Evolutionary conservation across 805 yeast species (phyloP).

Genomic region (Candida corydali): DNA sequence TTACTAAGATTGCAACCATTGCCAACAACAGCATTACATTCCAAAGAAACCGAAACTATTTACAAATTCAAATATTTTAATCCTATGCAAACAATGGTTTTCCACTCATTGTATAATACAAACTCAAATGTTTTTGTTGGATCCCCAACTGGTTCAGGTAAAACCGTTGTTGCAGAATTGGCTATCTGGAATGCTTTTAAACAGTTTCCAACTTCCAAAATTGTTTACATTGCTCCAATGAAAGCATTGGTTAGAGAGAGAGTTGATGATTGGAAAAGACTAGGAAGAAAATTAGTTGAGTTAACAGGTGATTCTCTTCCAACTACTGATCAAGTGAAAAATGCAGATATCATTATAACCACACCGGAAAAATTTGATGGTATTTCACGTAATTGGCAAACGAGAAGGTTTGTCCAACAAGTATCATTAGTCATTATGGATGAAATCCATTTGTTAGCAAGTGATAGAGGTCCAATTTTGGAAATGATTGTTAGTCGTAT

Average conservation of each 20-base stretch:
- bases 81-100: conserved; percentile 98
- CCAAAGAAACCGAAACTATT: conserved; percentile 60
- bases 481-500: conserved; percentile 88
- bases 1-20: conserved; percentile 78
- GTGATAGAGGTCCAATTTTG: conserved; percentile 82
- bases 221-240: conserved; percentile 88
- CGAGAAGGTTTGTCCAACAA: conserved; percentile 69
- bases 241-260: conserved; percentile 81
- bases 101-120: conserved; percentile 80
- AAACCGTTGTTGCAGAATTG: conserved; percentile 93
- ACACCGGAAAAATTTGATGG: conserved; percentile 89
- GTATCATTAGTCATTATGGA: conserved; percentile 79
- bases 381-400: conserved; percentile 81
- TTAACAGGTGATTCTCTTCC: conserved; percentile 82
- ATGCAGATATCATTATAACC: conserved; percentile 73
- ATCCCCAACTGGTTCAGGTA: conserved; percentile 98
- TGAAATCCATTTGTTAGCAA: conserved; percentile 77
- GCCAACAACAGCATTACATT: conserved; percentile 75
- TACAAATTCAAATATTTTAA: conserved; percentile 87
- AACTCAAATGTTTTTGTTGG: conserved; percentile 85
- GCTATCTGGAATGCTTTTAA: conserved; percentile 96
- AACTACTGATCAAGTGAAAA: conserved; percentile 58
- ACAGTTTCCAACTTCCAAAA: conserved; percentile 73
- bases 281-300: conserved; percentile 61
- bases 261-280: conserved; percentile 73